Conservation (phyloP, 2,329 filamentous ascomycete genomes). For the Colletotrichum agaves region DNA sequence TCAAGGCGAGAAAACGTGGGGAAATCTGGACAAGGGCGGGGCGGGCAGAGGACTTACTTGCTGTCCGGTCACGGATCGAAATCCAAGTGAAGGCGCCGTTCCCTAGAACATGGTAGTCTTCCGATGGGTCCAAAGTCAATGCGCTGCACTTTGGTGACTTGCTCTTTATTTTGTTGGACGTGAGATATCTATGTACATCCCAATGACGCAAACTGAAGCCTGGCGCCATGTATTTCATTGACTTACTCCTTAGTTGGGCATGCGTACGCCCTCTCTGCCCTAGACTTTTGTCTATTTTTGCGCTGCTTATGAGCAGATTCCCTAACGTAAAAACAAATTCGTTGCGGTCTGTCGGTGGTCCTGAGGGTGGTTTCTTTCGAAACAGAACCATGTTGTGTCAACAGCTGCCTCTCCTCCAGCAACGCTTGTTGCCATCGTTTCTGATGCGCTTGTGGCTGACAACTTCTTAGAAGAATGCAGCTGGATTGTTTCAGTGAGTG, state of each 20-base stretch:
- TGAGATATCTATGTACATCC: slow-evolving; percentile 30
- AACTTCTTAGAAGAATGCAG: not conserved
- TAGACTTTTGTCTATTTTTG: slow-evolving; percentile 35
- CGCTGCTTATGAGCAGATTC: slow-evolving; percentile 11
- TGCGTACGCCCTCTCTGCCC: slow-evolving; percentile 22
- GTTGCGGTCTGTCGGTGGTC: not conserved
- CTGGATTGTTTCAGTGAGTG: not conserved
- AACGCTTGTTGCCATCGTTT: slow-evolving; percentile 1
- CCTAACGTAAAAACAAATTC: not conserved
- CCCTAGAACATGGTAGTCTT: not conserved
- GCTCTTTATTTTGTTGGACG: slow-evolving; percentile 21
- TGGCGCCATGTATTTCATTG: slow-evolving; percentile 2
- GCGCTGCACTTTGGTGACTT: slow-evolving; percentile 6
- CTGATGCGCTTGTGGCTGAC: not conserved
- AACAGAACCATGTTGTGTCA: not conserved
- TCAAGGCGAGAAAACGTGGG: slow-evolving; percentile 2
- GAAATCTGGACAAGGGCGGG: slow-evolving; percentile 10
- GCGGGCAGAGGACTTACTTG: not conserved
- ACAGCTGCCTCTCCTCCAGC: slow-evolving; percentile 5
- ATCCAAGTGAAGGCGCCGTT: not conserved
- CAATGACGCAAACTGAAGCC: slow-evolving; percentile 8
- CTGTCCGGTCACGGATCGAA: not conserved
- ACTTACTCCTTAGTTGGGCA: slow-evolving; percentile 17
- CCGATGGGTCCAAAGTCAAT: too few relatives aligned
- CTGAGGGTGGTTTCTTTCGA: slow-evolving; percentile 15